Evolutionary conservation across 2,329 filamentous ascomycete species (phyloP).

Genomic region (Fulvia fulva): DNA sequence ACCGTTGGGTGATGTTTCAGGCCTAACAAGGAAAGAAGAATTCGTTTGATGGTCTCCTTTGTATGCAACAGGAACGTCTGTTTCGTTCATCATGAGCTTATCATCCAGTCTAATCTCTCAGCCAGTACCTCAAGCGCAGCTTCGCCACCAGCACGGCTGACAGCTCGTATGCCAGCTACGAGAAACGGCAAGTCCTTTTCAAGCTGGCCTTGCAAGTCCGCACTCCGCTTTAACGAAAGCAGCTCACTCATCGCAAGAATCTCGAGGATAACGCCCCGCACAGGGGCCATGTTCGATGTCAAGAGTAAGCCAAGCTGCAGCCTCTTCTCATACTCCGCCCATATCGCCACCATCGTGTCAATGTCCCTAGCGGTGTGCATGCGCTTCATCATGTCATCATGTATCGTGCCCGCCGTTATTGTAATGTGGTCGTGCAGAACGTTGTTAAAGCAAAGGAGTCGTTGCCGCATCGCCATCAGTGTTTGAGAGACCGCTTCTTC

Average conservation of each 20-base stretch:
- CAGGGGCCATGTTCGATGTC: conserved; percentile 62
- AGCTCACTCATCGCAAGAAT: conserved; percentile 69
- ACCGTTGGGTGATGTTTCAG: neutral
- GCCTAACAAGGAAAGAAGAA: neutral
- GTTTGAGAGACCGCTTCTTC: conserved; percentile 14
- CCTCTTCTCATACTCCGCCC: conserved; percentile 59
- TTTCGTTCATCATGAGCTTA: neutral
- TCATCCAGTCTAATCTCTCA: conserved; percentile 64
- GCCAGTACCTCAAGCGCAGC: conserved; percentile 75
- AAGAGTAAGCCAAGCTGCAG: conserved; percentile 68
- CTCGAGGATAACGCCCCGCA: conserved; percentile 69
- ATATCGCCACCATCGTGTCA: conserved; percentile 72
- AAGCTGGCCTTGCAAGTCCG: conserved; percentile 54
- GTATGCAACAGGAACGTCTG: no score
- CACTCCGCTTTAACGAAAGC: neutral
- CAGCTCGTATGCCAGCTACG: conserved; percentile 65
- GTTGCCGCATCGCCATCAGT: conserved; percentile 58
- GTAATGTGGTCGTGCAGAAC: conserved; percentile 72
- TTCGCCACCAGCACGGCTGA: conserved; percentile 70
- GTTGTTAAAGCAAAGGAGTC: conserved; percentile 68
- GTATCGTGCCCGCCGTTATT: conserved; percentile 62
- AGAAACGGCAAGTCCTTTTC: conserved; percentile 66
- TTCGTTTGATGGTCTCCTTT: neutral
- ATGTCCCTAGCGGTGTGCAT: conserved; percentile 66
- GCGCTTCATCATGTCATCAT: conserved; percentile 51